A percentile compares a stretch with the other conserved stretches of the same genome.
phyloP scores from a whole-genome alignment of 176 grass and related monocot species.

The Pharus latifolius region DNA sequence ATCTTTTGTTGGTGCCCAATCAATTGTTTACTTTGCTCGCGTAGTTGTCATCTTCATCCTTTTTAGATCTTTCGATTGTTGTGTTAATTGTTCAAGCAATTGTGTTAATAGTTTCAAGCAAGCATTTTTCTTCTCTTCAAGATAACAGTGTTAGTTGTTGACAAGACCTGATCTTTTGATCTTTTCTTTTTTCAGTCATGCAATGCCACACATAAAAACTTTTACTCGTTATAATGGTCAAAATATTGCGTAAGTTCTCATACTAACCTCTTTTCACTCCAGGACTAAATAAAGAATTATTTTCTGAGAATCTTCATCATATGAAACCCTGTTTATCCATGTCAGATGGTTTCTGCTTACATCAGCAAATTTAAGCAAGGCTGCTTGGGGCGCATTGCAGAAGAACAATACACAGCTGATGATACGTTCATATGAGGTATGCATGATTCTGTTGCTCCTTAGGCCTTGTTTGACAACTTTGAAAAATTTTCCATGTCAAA shows the following conservation, averaged over 20 bases:
- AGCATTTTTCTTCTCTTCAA: not conserved
- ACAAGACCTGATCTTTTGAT: slow-evolving; percentile 7
- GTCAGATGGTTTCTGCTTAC: slow-evolving; percentile 95
- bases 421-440: slow-evolving; percentile 98
- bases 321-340: not conserved
- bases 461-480: not conserved
- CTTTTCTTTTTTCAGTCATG: slow-evolving; percentile 46
- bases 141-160: not conserved
- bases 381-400: slow-evolving; percentile 93
- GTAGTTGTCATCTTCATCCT: not conserved
- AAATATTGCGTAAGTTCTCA: slow-evolving; percentile 66
- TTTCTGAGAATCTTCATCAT: not conserved
- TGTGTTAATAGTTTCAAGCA: too few relatives aligned
- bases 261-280: not conserved
- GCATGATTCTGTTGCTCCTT: not conserved
- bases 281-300: not conserved
- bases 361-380: slow-evolving; percentile 94
- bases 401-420: slow-evolving; percentile 95
- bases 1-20: slow-evolving; percentile 3
- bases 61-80: not conserved
- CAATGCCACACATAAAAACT: slow-evolving; percentile 96
- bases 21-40: not conserved
- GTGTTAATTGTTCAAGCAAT: too few relatives aligned
- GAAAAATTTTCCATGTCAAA: too few relatives aligned
- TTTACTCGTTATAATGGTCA: slow-evolving; percentile 83